A percentile compares a stretch with the other conserved stretches of the same genome.
phyloP scores from a whole-genome alignment of 495 filamentous ascomycete species.

The Xylaria intraflava region DNA sequence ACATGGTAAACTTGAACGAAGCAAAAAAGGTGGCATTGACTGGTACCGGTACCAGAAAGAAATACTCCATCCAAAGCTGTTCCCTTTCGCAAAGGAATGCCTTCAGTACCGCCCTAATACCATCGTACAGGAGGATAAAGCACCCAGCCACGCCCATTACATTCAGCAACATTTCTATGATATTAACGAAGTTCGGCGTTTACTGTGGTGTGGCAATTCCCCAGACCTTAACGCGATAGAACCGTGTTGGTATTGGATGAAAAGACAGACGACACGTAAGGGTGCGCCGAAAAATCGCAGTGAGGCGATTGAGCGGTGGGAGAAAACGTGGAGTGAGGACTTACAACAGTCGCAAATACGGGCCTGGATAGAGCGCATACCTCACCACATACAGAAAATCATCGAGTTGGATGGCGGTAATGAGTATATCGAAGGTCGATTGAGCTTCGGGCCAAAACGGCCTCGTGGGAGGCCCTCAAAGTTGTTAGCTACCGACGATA shows the following conservation, averaged over 20 bases:
- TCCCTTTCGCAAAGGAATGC: constrained; percentile 20
- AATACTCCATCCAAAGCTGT: constrained; percentile 17
- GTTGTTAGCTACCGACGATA: too few species aligned
- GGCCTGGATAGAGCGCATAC: constrained; percentile 15
- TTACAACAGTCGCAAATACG: constrained; percentile 19
- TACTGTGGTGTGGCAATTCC: constrained; percentile 20
- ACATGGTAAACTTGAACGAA: not conserved
- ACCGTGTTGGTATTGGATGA: constrained; percentile 20
- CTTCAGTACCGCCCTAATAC: not conserved
- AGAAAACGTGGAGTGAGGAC: constrained; percentile 10
- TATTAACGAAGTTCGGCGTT: constrained; percentile 2
- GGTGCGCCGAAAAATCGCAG: constrained; percentile 4
- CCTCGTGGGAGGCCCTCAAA: not conserved
- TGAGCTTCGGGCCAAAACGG: not conserved
- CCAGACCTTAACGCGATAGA: constrained; percentile 26
- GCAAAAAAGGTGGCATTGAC: constrained; percentile 16
- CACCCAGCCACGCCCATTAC: constrained; percentile 1
- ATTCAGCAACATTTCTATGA: constrained; percentile 11
- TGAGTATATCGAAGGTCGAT: not conserved
- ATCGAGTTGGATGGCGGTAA: not conserved
- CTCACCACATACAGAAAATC: constrained; percentile 1
- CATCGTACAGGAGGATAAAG: not conserved
- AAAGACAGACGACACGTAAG: constrained; percentile 16
- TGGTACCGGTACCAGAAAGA: constrained; percentile 19
- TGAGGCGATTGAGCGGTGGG: constrained; percentile 9